These are phyloP conservation scores for Poa pratensis DNA, from an alignment of 176 grass and related monocot genomes.

Conservation along the genomic window DNA sequence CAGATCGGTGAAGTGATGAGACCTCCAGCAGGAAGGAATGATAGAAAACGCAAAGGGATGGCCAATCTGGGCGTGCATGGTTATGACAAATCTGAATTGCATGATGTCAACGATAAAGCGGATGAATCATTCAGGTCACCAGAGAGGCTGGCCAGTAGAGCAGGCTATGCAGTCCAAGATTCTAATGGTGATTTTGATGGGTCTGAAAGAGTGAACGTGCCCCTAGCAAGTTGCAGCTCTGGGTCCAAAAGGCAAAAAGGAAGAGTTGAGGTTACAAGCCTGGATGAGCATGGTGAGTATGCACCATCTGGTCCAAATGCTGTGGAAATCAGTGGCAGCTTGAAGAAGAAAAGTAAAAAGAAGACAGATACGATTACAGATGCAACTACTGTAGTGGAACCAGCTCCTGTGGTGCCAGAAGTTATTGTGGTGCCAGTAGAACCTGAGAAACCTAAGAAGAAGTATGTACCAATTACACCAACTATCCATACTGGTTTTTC, in stretches of 20 bases:
- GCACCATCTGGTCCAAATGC: slow-evolving; percentile 50
- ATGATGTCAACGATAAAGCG: slow-evolving; percentile 45
- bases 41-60: slow-evolving; percentile 70
- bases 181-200: slow-evolving; percentile 49
- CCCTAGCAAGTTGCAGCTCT: slow-evolving; percentile 54
- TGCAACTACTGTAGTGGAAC: slow-evolving; percentile 42
- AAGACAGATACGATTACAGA: slow-evolving; percentile 57
- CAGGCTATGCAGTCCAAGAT: slow-evolving; percentile 46
- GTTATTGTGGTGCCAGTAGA: slow-evolving; percentile 54
- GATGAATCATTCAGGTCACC: slow-evolving; percentile 39
- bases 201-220: slow-evolving; percentile 46
- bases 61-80: slow-evolving; percentile 42
- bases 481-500: slow-evolving; percentile 96
- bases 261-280: slow-evolving; percentile 55
- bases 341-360: slow-evolving; percentile 94
- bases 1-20: slow-evolving; percentile 60
- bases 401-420: slow-evolving; percentile 50
- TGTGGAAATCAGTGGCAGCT: slow-evolving; percentile 48
- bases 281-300: slow-evolving; percentile 51
- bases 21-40: slow-evolving; percentile 56
- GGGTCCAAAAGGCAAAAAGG: slow-evolving; percentile 69
- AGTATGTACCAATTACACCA: slow-evolving; percentile 83
- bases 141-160: slow-evolving; percentile 46
- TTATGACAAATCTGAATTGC: slow-evolving; percentile 50
- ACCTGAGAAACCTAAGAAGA: slow-evolving; percentile 87